Evolutionary conservation across 352 stramenopile species (phyloP).

Genomic region (Phytophthora brassicae): DNA sequence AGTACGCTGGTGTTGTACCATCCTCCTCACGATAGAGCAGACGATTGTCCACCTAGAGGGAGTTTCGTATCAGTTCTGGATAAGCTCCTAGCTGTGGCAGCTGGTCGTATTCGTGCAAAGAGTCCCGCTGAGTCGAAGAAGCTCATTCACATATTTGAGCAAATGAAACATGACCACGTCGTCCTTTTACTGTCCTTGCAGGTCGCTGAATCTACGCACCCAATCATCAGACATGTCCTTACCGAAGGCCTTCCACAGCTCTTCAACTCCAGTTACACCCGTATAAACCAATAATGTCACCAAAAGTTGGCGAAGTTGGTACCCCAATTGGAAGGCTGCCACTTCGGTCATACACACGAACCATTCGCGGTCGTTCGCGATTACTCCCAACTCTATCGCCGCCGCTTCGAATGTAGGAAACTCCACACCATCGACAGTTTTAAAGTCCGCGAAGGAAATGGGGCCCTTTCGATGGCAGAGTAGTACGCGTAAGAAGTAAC

Average conservation of each 20-base stretch:
- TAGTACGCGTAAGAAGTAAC: too few species aligned
- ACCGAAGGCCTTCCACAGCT: conserved; percentile 29
- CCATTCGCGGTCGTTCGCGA: not conserved
- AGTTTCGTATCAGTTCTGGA: too few species aligned
- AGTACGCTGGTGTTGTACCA: too few species aligned
- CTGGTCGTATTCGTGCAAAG: too few species aligned
- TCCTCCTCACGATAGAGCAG: too few species aligned
- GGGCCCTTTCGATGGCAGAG: too few species aligned
- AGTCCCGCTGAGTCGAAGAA: not conserved
- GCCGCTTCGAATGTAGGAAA: too few species aligned
- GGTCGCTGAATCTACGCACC: not conserved
- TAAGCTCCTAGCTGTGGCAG: too few species aligned
- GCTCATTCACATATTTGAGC: conserved; percentile 6
- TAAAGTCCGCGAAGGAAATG: too few species aligned
- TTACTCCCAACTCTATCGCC: too few species aligned
- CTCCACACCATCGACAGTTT: too few species aligned
- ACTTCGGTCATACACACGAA: not conserved
- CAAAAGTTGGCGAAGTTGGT: conserved; percentile 39
- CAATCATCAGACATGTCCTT: conserved; percentile 19
- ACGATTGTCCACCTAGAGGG: too few species aligned
- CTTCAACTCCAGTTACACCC: not conserved
- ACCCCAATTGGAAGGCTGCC: conserved; percentile 18
- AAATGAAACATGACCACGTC: conserved; percentile 15
- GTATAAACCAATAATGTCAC: conserved; percentile 32
- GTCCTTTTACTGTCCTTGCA: not conserved